These are phyloP conservation scores for Groenewaldozyma auringiensis DNA, from an alignment of 1,139 yeast species.

Conservation along the genomic window DNA sequence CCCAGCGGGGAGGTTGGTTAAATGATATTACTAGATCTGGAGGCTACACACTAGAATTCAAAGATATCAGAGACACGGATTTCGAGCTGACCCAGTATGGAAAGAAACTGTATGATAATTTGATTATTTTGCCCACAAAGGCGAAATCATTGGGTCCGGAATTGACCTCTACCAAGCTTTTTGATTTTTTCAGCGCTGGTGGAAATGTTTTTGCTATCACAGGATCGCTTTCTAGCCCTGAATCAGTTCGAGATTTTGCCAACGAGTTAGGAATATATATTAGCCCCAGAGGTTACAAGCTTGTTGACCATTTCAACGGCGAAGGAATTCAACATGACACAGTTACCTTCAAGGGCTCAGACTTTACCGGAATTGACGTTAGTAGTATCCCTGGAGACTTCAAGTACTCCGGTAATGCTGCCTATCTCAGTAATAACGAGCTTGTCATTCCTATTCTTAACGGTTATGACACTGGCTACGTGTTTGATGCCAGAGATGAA, in stretches of 20 bases:
- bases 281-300: slow-evolving; percentile 63
- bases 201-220: slow-evolving; percentile 70
- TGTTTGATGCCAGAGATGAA: slow-evolving; percentile 43
- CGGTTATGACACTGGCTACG: slow-evolving; percentile 63
- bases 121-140: slow-evolving; percentile 46
- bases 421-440: slow-evolving; percentile 53
- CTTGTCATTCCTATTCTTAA: slow-evolving; percentile 60
- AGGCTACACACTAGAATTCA: slow-evolving; percentile 27
- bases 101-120: slow-evolving; percentile 45
- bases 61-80: slow-evolving; percentile 25
- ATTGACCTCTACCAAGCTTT: slow-evolving; percentile 36
- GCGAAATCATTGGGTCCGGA: slow-evolving; percentile 37
- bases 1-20: slow-evolving; percentile 16
- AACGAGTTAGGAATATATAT: slow-evolving; percentile 80
- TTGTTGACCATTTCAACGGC: slow-evolving; percentile 57
- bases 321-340: slow-evolving; percentile 23
- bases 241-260: slow-evolving; percentile 57
- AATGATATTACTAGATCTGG: slow-evolving; percentile 16
- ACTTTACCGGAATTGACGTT: slow-evolving; percentile 7
- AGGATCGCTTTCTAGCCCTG: slow-evolving; percentile 54
- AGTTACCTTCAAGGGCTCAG: slow-evolving; percentile 9
- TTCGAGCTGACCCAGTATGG: slow-evolving; percentile 34
- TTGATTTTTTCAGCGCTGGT: slow-evolving; percentile 53
- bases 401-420: slow-evolving; percentile 39
- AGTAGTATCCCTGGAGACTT: slow-evolving; percentile 7